Conservation (phyloP, 1,284 basidiomycete species). For the Fomitopsis pinicola region DNA sequence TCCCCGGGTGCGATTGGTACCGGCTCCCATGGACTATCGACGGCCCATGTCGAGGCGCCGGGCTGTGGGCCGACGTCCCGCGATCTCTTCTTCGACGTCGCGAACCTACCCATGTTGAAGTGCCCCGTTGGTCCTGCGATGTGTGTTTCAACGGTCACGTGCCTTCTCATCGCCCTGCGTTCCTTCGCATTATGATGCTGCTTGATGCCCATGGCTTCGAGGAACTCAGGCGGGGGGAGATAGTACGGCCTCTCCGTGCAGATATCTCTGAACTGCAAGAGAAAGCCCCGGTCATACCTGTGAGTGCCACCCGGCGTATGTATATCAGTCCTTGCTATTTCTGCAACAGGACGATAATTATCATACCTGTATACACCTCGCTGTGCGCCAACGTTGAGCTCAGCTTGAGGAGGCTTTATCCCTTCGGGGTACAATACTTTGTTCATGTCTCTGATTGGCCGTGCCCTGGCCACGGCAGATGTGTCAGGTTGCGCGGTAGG, state of each 20-base stretch:
- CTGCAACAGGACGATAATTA: no score
- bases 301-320: neutral
- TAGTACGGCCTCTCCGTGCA: slow-evolving; percentile 94
- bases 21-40: no score
- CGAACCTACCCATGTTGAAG: no score
- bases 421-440: slow-evolving; percentile 82
- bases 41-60: no score
- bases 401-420: slow-evolving; percentile 78
- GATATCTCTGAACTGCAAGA: slow-evolving; percentile 94
- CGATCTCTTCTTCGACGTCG: no score
- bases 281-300: slow-evolving; percentile 96
- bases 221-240: slow-evolving; percentile 57
- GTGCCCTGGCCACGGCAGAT: slow-evolving; percentile 71
- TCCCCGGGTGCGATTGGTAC: no score
- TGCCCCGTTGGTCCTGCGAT: no score
- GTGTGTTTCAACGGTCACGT: no score
- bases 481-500: slow-evolving; percentile 44
- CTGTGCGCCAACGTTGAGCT: slow-evolving; percentile 83
- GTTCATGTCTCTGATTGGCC: slow-evolving; percentile 80
- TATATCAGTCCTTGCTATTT: neutral
- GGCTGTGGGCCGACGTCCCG: no score
- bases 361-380: slow-evolving; percentile 84
- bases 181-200: slow-evolving; percentile 15
- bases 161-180: no score
- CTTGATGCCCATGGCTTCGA: slow-evolving; percentile 91